Conservation (phyloP, 2,329 filamentous ascomycete species). For the Graphium sp. region DNA sequence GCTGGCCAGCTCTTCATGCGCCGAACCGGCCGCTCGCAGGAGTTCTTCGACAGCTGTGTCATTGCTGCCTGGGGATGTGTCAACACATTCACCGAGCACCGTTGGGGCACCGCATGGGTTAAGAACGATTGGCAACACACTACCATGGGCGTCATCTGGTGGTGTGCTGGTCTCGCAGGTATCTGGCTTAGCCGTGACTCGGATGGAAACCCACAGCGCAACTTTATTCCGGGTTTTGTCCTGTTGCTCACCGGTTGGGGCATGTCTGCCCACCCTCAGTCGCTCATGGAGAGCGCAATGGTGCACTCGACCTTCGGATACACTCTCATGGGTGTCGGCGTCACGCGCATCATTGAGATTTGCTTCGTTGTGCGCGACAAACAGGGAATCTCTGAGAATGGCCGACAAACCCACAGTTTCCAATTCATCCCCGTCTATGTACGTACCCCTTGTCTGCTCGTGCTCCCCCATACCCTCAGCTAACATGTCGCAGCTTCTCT, state of each 20-base stretch:
- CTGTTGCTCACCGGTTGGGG: slow-evolving; percentile 87
- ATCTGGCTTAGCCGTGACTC: slow-evolving; percentile 81
- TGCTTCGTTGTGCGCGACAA: slow-evolving; percentile 70
- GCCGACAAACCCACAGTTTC: slow-evolving; percentile 47
- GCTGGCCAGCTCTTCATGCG: slow-evolving; percentile 81
- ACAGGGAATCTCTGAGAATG: slow-evolving; percentile 46
- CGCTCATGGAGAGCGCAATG: slow-evolving; percentile 67
- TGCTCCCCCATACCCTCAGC: slow-evolving; percentile 5
- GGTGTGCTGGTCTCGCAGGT: slow-evolving; percentile 79
- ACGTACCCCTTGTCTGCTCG: slow-evolving; percentile 17
- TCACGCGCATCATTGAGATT: slow-evolving; percentile 78
- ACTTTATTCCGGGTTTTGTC: slow-evolving; percentile 83
- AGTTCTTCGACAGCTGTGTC: slow-evolving; percentile 86
- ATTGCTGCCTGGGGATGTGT: slow-evolving; percentile 93
- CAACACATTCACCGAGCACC: slow-evolving; percentile 96
- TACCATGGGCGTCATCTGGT: slow-evolving; percentile 99
- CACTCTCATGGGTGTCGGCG: slow-evolving; percentile 78
- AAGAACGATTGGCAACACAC: slow-evolving; percentile 95
- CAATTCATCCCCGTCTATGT: slow-evolving; percentile 37
- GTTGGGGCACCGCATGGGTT: slow-evolving; percentile 81
- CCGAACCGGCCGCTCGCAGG: slow-evolving; percentile 71
- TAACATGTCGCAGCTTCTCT: slow-evolving; percentile 49
- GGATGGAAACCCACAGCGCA: slow-evolving; percentile 74
- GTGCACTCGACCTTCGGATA: slow-evolving; percentile 86
- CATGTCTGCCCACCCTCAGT: slow-evolving; percentile 85